phyloP scores from a whole-genome alignment of 2,329 filamentous ascomycete genomes.

The Periconia digitata region DNA sequence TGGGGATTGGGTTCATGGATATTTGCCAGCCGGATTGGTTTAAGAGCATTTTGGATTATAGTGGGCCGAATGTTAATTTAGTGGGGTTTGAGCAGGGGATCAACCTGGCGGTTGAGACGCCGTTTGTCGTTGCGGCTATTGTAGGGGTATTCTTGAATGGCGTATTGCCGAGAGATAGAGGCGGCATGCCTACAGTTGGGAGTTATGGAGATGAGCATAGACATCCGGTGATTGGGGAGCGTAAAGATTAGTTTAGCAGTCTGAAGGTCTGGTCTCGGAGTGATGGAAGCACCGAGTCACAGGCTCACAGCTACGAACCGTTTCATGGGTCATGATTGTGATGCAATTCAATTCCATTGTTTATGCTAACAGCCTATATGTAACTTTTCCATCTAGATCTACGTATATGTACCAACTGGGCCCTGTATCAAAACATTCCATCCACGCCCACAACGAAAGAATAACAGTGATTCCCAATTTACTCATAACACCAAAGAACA shows the following conservation, averaged over 20 bases:
- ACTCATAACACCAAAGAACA: no score
- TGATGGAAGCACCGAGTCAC: no score
- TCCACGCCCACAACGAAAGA: no score
- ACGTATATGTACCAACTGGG: no score
- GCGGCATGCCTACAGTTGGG: background rate
- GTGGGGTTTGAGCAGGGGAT: conserved; percentile 46
- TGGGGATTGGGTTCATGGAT: conserved; percentile 39
- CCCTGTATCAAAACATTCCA: no score
- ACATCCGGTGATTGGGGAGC: conserved; percentile 9
- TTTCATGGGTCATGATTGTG: no score
- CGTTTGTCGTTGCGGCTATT: conserved; percentile 45
- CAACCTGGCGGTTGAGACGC: conserved; percentile 46
- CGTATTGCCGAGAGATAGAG: conserved; percentile 41
- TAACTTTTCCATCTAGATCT: no score
- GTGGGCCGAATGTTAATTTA: conserved; percentile 39
- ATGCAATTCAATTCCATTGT: no score
- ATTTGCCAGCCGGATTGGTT: conserved; percentile 46
- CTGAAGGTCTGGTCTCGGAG: no score
- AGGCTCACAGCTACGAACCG: no score
- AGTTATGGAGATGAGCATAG: conserved; percentile 12
- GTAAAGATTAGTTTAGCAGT: background rate
- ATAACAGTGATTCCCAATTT: no score
- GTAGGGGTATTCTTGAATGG: conserved; percentile 45
- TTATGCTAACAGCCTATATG: no score
- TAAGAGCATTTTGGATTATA: conserved; percentile 41